Base-by-base conservation (phyloP, 495 filamentous ascomycete species). In the Hyaloscypha variabilis region DNA sequence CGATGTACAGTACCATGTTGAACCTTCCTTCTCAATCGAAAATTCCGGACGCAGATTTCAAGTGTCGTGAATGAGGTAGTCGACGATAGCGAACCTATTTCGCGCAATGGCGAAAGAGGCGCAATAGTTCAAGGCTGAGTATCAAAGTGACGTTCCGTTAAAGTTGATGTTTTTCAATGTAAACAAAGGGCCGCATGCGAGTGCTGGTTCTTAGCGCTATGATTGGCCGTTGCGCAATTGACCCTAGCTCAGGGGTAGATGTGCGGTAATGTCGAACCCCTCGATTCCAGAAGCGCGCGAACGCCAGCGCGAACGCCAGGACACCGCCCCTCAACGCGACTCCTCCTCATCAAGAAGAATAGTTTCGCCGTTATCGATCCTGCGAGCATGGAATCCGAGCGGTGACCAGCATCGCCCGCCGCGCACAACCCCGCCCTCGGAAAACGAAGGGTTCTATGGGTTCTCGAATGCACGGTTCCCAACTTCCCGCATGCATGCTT, bases 151-250 rank as follows among this genome's bases (percentile, higher is more conserved):
- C 4, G 0, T 46, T 46, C 39, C 19, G 8, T 14, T 46, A 14
- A 46, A 19, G 39, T 46, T 46, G 39, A 46, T 19, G 39, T 42
- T 11, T 6, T 36, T 25, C 21, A 4, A 46, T 36, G 57, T 60
- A 60, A 60, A 60, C 57, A 60, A 60, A 30, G 55, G n/a, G n/a
- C n/a, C n/a, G n/a, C n/a, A 19, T 6, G n/a, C 50, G 50, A 24
- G 6, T 52, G n/a, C 6, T 19, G 28, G 52, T 1, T 28, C 21
- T 14, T 3, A 14, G 3, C 52, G 24, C 49, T 52, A 8, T 21
- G 49, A 52, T 17, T 26, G 52, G 13, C 23, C 4, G 52, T 28
- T 52, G 23, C 31, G 23, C 31, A 19, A 24, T 55, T 55, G 17
- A 11, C 52, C 23, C 13, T 21, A 24, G 52, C 31, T 57, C 54